Percentiles rank a stretch among this genome's conserved stretches.
phyloP scores from a whole-genome alignment of 2,329 filamentous ascomycete genomes.

The Epicoccum nigrum region DNA sequence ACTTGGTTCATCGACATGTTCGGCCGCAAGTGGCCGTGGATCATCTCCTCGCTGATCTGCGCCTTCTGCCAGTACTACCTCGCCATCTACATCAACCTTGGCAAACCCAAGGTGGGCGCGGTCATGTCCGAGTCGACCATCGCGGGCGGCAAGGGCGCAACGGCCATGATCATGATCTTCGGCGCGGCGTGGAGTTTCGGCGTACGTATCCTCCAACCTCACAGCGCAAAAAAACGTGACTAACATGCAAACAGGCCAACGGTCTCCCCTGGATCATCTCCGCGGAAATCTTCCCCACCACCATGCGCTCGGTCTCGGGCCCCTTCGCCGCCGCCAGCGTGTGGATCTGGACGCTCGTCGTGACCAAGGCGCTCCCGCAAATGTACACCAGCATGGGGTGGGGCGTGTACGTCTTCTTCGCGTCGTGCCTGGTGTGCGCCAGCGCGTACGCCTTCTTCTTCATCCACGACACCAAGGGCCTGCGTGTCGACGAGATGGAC shows the following conservation, averaged over 20 bases:
- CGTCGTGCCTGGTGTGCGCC: slow-evolving; percentile 53
- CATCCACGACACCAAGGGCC: slow-evolving; percentile 52
- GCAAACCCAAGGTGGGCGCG: slow-evolving; percentile 36
- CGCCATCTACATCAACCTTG: slow-evolving; percentile 62
- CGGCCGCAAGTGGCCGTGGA: slow-evolving; percentile 54
- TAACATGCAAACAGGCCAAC: slow-evolving; percentile 55
- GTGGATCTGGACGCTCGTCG: slow-evolving; percentile 75
- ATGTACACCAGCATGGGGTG: slow-evolving; percentile 61
- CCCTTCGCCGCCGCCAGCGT: slow-evolving; percentile 73
- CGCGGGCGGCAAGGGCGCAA: slow-evolving; percentile 48
- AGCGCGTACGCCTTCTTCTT: slow-evolving; percentile 51
- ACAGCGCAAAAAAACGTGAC: no score
- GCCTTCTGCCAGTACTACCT: slow-evolving; percentile 68
- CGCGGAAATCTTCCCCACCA: slow-evolving; percentile 74
- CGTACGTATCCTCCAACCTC: slow-evolving; percentile 2
- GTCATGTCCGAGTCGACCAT: slow-evolving; percentile 41
- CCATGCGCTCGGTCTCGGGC: slow-evolving; percentile 58
- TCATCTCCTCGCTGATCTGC: slow-evolving; percentile 40
- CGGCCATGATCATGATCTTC: slow-evolving; percentile 51
- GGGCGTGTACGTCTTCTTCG: slow-evolving; percentile 57
- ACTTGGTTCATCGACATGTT: slow-evolving; percentile 71
- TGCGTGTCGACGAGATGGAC: slow-evolving; percentile 57
- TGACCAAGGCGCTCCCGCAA: slow-evolving; percentile 70
- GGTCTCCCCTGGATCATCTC: slow-evolving; percentile 78
- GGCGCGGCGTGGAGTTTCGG: slow-evolving; percentile 15